Base-by-base conservation (phyloP, 208 protist species). In the Trypanosoma rangeli region DNA sequence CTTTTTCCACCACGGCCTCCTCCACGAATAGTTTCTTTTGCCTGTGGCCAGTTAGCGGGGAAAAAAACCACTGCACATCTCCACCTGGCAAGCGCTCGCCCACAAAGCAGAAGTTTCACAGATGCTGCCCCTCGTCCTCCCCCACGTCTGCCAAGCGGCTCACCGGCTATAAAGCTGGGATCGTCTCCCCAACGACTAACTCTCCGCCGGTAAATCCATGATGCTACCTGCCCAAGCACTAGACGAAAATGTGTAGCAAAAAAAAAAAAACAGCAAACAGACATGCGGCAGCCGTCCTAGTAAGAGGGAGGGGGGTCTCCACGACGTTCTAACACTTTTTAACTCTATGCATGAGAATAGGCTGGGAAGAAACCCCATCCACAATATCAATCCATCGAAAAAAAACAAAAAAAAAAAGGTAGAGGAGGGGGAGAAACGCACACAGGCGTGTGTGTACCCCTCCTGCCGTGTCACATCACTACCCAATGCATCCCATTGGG, bases 1-100 rank as follows among this genome's bases (percentile, higher is more conserved):
- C 29, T 77, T 77, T 64, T 35, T 58, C 73, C 28, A 91, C 80
- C 0, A 90, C 85, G 28, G 71, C 70, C 57, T 83, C 88, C 44
- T 94, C 83, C 18, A 94, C 84, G 18, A 77, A 78, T n/a, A 94
- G 62, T 62, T 81, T 82, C 78, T 94, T 94, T 20, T 63, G 63
- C 20, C 85, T 73, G 54, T 86, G 89, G 20, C 80, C 73, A 13
- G 84, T 79, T 10, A 94, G 73, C 5, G 88, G 83, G 29, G 88
- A 78, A 76, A 88, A 84, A 76, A 85, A 94, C 85, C 88, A 94
- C 20, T 48, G 0, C 33, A 83, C 65, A 12, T 35, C 28, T 15
- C 69, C 33, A 2, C 16, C 22, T n/a, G 73, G 22, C 37, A 80
- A 68, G n/a, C 68, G 26, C 61, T 92, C 86, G 13, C 83, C 86